phyloP scores from a whole-genome alignment of 2,329 filamentous ascomycete genomes.

The Colletotrichum sidae region DNA sequence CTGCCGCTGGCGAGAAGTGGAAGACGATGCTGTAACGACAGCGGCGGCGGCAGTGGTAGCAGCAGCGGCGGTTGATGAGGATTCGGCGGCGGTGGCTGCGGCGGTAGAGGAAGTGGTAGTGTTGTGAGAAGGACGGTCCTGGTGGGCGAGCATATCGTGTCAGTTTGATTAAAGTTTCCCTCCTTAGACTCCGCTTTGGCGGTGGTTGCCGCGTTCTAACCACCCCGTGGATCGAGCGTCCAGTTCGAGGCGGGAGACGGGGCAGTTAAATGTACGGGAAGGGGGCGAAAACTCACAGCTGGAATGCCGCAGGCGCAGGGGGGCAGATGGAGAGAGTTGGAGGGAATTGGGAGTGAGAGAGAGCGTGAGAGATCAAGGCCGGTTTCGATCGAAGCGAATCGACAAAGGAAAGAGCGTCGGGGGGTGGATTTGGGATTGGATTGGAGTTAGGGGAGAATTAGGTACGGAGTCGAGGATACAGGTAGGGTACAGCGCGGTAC shows the following conservation, averaged over 20 bases:
- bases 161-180: conserved; percentile 39
- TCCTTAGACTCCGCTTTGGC: conserved; percentile 38
- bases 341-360: conserved; percentile 22
- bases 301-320: conserved; percentile 22
- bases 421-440: conserved; percentile 27
- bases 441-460: conserved; percentile 33
- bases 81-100: conserved; percentile 3
- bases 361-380: conserved; percentile 24
- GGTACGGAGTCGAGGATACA: conserved; percentile 29
- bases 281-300: conserved; percentile 33
- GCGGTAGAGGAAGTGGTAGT: conserved; percentile 11
- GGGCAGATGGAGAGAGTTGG: conserved; percentile 8
- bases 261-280: conserved; percentile 30
- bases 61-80: not conserved
- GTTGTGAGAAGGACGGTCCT: conserved; percentile 32
- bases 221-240: conserved; percentile 33
- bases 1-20: conserved; percentile 32
- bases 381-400: conserved; percentile 39
- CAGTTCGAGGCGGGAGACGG: conserved; percentile 27
- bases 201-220: conserved; percentile 35
- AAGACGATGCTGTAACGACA: conserved; percentile 27
- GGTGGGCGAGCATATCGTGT: conserved; percentile 37
- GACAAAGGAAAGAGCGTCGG: conserved; percentile 40
- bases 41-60: conserved; percentile 18
- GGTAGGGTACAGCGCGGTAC: not conserved